Base-by-base conservation (phyloP, 2,329 filamentous ascomycete genomes). In the Thielaviopsis populi region DNA sequence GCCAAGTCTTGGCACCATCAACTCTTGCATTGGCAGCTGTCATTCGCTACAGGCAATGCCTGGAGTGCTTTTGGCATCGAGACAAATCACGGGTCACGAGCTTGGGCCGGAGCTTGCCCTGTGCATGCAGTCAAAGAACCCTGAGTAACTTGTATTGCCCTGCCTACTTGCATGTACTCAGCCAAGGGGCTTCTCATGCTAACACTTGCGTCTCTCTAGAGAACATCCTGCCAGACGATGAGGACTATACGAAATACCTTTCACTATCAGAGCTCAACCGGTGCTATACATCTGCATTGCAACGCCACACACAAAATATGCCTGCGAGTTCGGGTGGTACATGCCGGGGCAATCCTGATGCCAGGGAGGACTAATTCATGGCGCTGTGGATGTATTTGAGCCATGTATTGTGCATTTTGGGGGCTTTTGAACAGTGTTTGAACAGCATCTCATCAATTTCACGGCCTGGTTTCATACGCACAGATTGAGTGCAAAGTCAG, bases 321-420 rank as follows among this genome's bases (percentile, higher is more conserved):
- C n/a, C 30, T 33, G 76, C 75, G 1, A 67, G 71, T 10, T 76
- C 75, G 1, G 83, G 82, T 61, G 83, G 83, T 63, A 83, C 76
- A 1, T 79, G 77, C 54, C 69, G 71, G 67, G 77, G 78, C 40
- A 72, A 80, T 63, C 72, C 73, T 3, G 73, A 77, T 65, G 77
- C 77, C 3, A 76, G 74, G 22, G n/a, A n/a, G n/a, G n/a, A n/a
- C n/a, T n/a, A n/a, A n/a, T n/a, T n/a, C 7, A 62, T 62, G 58
- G 56, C 54, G n/a, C 42, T 54, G 56, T 40, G 56, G 11, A 27
- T 24, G 3, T 50, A 19, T 22, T 50, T 30, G 22, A 54, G 24
- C 22, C 11, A 17, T 27, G 15, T 30, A 54, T 15, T 54, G 50
- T 27, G 10, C 24, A 17, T 24, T 54, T 54, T n/a, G 4, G 50